Percentiles rank a stretch among this genome's conserved stretches.
phyloP scores from a whole-genome alignment of 106 monocot genomes.

The Acanthochlamys bracteata region DNA sequence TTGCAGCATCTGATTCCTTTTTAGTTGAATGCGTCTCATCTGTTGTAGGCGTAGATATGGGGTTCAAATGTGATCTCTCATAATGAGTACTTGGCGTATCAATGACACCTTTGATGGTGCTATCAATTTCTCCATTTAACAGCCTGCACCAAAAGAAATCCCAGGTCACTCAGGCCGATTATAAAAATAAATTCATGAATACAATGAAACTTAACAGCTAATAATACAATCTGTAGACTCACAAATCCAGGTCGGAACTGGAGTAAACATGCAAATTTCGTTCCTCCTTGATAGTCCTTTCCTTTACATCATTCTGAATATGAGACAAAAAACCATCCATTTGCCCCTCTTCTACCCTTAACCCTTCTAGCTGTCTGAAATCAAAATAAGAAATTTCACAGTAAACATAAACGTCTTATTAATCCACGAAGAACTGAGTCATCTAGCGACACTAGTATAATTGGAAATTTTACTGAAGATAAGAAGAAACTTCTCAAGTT shows the following conservation, averaged over 20 bases:
- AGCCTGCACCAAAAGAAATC: constrained; percentile 37
- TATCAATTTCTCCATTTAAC: constrained; percentile 34
- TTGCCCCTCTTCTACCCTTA: constrained; percentile 38
- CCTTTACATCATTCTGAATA: constrained; percentile 73
- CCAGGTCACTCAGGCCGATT: not conserved
- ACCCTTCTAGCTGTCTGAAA: constrained; percentile 57
- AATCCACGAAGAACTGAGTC: too few relatives aligned
- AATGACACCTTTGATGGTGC: constrained; percentile 22
- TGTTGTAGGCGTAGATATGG: constrained; percentile 25
- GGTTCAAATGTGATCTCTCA: constrained; percentile 28
- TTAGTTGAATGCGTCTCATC: constrained; percentile 35
- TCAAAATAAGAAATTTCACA: not conserved
- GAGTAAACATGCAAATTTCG: constrained; percentile 77
- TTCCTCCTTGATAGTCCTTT: constrained; percentile 69
- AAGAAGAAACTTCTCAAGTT: too few relatives aligned
- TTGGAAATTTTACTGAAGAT: too few relatives aligned
- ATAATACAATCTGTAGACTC: constrained; percentile 16
- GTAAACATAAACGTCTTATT: not conserved
- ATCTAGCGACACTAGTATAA: too few relatives aligned
- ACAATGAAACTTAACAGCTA: not conserved
- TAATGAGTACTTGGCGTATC: constrained; percentile 33
- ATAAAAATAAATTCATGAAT: not conserved
- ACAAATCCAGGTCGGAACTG: constrained; percentile 73
- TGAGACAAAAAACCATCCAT: constrained; percentile 82
- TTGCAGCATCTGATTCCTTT: constrained; percentile 14